A percentile compares a stretch with the other conserved stretches of the same genome.
These are phyloP conservation scores for Hymenochaete sp. DNA, from an alignment of 1,284 basidiomycete species.

Conservation along the genomic window DNA sequence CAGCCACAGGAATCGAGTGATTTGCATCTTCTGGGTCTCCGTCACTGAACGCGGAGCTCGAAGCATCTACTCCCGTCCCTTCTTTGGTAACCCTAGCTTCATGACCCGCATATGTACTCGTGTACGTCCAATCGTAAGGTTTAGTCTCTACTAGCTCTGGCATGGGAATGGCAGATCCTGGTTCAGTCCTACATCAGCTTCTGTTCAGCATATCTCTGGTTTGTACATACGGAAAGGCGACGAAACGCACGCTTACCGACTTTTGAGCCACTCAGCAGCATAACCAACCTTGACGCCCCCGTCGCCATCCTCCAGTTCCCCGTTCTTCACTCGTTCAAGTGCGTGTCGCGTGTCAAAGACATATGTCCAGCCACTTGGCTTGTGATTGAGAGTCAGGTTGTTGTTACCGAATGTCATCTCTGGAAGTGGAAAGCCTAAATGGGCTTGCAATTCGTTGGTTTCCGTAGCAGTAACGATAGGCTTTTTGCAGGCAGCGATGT, in stretches of 20 bases:
- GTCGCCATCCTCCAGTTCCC: slow-evolving; percentile 68
- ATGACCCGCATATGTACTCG: slow-evolving; percentile 78
- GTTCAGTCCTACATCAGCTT: slow-evolving; percentile 43
- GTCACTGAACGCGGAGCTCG: slow-evolving; percentile 45
- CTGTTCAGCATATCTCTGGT: slow-evolving; percentile 8
- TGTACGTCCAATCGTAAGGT: slow-evolving; percentile 98
- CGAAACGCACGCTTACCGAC: slow-evolving; percentile 46
- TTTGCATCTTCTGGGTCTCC: slow-evolving; percentile 44
- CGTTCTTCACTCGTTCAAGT: slow-evolving; percentile 67
- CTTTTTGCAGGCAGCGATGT: slow-evolving; percentile 53
- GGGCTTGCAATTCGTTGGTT: slow-evolving; percentile 57
- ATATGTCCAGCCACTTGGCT: slow-evolving; percentile 54
- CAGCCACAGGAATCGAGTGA: slow-evolving; percentile 70
- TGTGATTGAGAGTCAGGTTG: slow-evolving; percentile 56
- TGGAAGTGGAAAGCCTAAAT: slow-evolving; percentile 73
- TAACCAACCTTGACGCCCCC: slow-evolving; percentile 92
- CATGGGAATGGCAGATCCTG: slow-evolving; percentile 56
- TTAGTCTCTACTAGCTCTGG: slow-evolving; percentile 70
- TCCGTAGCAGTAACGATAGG: slow-evolving; percentile 73
- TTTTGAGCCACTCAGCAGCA: slow-evolving; percentile 89
- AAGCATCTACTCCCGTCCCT: slow-evolving; percentile 20
- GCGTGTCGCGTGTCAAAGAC: slow-evolving; percentile 66
- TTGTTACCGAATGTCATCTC: slow-evolving; percentile 98
- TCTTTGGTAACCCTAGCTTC: slow-evolving; percentile 22
- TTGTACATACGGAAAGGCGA: background rate